These are phyloP conservation scores for Bothia castanella DNA, from an alignment of 1,284 basidiomycete genomes.

Conservation along the genomic window DNA sequence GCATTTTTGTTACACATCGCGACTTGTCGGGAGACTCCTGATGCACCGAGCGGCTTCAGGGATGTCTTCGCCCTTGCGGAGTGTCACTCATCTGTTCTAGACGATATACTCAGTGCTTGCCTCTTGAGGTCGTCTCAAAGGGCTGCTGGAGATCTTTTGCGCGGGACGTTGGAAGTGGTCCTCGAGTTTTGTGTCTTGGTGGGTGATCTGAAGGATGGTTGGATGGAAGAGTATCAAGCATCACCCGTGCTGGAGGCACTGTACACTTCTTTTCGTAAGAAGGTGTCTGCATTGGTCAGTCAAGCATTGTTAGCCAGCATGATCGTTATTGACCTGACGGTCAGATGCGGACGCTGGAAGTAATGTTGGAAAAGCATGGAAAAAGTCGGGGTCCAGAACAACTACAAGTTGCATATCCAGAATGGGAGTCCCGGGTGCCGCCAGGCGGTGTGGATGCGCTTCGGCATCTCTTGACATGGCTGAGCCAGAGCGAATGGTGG, in stretches of 20 bases:
- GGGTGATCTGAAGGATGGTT: slow-evolving; percentile 54
- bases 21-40: slow-evolving; percentile 27
- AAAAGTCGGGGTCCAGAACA: slow-evolving; percentile 22
- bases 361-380: slow-evolving; percentile 38
- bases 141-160: slow-evolving; percentile 62
- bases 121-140: slow-evolving; percentile 72
- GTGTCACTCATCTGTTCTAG: slow-evolving; percentile 66
- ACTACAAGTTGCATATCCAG: slow-evolving; percentile 22
- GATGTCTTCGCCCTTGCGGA: slow-evolving; percentile 75
- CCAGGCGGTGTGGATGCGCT: slow-evolving; percentile 48
- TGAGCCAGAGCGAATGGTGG: slow-evolving; percentile 54
- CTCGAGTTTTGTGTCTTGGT: slow-evolving; percentile 69
- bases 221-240: slow-evolving; percentile 58
- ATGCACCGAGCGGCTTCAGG: slow-evolving; percentile 38
- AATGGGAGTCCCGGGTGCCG: slow-evolving; percentile 30
- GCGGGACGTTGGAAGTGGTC: slow-evolving; percentile 61
- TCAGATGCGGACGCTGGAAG: slow-evolving; percentile 21
- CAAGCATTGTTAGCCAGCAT: not conserved
- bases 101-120: slow-evolving; percentile 75
- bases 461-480: slow-evolving; percentile 43
- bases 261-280: slow-evolving; percentile 51
- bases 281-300: slow-evolving; percentile 58
- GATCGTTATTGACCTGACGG: slow-evolving; percentile 2
- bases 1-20: slow-evolving; percentile 53
- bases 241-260: slow-evolving; percentile 53